Evolutionary conservation across 371 early-diverging fungal species (phyloP).

Genomic region (Mortierella sp.): DNA sequence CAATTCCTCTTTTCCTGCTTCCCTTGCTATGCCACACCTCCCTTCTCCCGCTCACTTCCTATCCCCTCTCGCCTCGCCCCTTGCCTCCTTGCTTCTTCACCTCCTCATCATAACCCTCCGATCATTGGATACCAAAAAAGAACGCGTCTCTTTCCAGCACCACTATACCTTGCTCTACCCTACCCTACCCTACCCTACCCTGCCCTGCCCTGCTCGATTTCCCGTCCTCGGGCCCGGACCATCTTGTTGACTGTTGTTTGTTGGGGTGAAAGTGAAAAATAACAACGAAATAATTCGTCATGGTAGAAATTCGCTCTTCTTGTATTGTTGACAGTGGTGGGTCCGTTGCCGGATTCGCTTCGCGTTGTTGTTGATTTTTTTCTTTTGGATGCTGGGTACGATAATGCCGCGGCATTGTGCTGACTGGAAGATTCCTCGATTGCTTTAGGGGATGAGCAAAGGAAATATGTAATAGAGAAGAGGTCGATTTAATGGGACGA

Average conservation of each 20-base stretch:
- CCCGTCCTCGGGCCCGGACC: constrained; percentile 2
- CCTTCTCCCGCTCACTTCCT: not conserved
- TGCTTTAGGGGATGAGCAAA: not conserved
- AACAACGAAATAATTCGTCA: constrained; percentile 2
- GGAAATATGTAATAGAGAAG: not conserved
- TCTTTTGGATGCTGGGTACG: not conserved
- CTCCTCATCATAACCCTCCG: too few relatives aligned
- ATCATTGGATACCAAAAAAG: too few relatives aligned
- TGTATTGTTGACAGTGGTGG: not conserved
- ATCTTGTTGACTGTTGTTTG: not conserved
- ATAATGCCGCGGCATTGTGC: not conserved
- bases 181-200: not conserved
- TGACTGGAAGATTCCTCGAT: not conserved
- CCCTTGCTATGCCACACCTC: not conserved
- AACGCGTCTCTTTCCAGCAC: not conserved
- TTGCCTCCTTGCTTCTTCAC: not conserved
- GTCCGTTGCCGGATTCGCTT: not conserved
- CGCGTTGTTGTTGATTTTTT: not conserved
- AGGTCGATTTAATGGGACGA: not conserved
- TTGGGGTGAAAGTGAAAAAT: not conserved
- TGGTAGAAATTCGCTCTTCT: constrained; percentile 15
- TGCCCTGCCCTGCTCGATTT: not conserved
- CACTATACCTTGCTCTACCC: not conserved
- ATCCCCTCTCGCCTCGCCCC: not conserved
- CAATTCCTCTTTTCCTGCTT: not conserved